Evolutionary conservation across 345 rosid species (phyloP).

Genomic region (Syzygium aqueum): DNA sequence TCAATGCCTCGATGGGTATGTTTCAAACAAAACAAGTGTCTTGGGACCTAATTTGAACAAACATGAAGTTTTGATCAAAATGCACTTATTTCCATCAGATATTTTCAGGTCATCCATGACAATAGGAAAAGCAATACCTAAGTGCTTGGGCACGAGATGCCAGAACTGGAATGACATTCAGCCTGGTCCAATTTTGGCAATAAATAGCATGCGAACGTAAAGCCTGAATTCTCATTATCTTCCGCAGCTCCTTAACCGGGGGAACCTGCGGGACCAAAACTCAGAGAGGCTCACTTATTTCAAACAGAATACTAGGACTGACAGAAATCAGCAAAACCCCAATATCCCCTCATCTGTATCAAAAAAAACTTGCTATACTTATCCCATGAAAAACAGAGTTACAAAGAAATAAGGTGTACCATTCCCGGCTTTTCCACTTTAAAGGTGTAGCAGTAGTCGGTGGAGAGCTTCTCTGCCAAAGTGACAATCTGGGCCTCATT

Average conservation of each 20-base stretch:
- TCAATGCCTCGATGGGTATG: neutral
- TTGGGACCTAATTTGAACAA: neutral
- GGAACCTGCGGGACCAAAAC: slow-evolving; percentile 40
- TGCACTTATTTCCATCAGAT: neutral
- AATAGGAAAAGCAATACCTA: slow-evolving; percentile 33
- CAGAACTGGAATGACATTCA: slow-evolving; percentile 71
- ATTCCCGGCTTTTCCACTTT: slow-evolving; percentile 44
- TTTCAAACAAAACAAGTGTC: neutral
- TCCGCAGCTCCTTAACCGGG: slow-evolving; percentile 79
- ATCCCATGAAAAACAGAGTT: neutral
- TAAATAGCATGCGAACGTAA: slow-evolving; percentile 78
- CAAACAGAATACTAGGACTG: neutral
- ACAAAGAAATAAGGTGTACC: slow-evolving; percentile 27
- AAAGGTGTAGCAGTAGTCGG: slow-evolving; percentile 82
- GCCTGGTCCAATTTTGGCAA: slow-evolving; percentile 71
- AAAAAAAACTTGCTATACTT: neutral
- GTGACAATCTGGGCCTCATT: slow-evolving; percentile 47
- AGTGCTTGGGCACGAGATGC: slow-evolving; percentile 94
- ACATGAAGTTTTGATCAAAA: neutral
- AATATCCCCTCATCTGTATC: neutral
- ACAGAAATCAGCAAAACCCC: neutral
- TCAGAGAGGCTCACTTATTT: neutral
- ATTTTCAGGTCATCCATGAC: neutral
- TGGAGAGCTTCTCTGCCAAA: slow-evolving; percentile 76
- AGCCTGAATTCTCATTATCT: slow-evolving; percentile 79